Base-by-base conservation (phyloP, 495 filamentous ascomycete genomes). In the Cetradonia linearis region DNA sequence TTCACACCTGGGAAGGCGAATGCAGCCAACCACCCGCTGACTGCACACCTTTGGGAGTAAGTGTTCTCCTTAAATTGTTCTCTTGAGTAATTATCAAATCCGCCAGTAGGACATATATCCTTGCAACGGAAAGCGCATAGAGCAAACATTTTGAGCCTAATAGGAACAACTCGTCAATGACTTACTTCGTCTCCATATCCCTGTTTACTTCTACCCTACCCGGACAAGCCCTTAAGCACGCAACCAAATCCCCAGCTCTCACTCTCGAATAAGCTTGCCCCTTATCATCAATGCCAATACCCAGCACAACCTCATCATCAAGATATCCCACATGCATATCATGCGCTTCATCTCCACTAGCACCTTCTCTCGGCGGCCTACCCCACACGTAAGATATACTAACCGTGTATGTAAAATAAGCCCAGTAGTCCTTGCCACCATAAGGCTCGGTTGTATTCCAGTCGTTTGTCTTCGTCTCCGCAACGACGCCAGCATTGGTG, bases 381-480 rank as follows among this genome's bases (percentile, higher is more conserved):
- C 70, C 71, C 72, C 72, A 74, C 7, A 69, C 72, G 47, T 69
- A 74, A 3, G 69, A 68, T 18, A 74, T 71, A 37, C 69, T 70
- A 5, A 72, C 71, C 27, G 72, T 73, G 59, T 74, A 74, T 3
- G 72, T 74, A 58, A 74, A 73, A 36, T 67, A 67, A 0, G 70
- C 72, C 72, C 72, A 74, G 37, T 64, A 58, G 3, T 33, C 36
- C 36, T 67, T 68, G 23, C 61, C 66, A 30, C 58, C 40, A n/a
- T 56, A 63, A 14, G 63, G 58, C 20, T 68, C 66, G 5, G 58
- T 64, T 28, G 64, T 47, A n/a, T 63, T 63, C 23, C 44, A 16
- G 33, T 8, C 47, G 37, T 25, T 31, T 30, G 50, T 47, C 56
- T 61, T 64, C n/a, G 65, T 60, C 25, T 57, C 50, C 3, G 55